Evolutionary conservation across 305 asterid species (phyloP).

Genomic region (Caryopteris hybrid): DNA sequence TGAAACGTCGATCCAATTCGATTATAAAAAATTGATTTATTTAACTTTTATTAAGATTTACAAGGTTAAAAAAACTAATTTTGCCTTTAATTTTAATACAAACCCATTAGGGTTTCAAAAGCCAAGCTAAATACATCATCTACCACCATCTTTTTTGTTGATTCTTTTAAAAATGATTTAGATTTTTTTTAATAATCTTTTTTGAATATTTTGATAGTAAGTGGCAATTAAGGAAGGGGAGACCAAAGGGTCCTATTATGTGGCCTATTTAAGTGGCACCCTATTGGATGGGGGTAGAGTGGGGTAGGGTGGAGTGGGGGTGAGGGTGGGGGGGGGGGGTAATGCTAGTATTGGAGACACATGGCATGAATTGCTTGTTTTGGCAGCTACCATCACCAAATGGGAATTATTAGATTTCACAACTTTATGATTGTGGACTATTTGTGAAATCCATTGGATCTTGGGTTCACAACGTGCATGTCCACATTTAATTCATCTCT

Average conservation of each 20-base stretch:
- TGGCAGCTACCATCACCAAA: slow-evolving; percentile 33
- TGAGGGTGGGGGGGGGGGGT: not conserved
- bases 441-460: not conserved
- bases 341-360: slow-evolving; percentile 28
- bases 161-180: too few relatives aligned
- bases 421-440: slow-evolving; percentile 16
- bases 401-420: slow-evolving; percentile 12
- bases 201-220: not conserved
- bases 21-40: too few relatives aligned
- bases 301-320: not conserved
- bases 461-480: slow-evolving; percentile 19
- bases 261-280: too few relatives aligned
- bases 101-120: not conserved
- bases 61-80: too few relatives aligned
- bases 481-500: slow-evolving; percentile 2
- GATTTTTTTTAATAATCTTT: not conserved
- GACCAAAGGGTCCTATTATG: not conserved
- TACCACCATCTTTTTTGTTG: not conserved
- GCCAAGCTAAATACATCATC: not conserved
- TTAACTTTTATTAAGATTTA: too few relatives aligned
- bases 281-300: not conserved
- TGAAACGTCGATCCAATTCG: too few relatives aligned
- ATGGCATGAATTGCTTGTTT: slow-evolving; percentile 36
- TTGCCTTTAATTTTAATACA: too few relatives aligned
- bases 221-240: not conserved